Evolutionary conservation across 2,329 filamentous ascomycete genomes (phyloP).

Genomic region (Coccinonectria pachysandricola): DNA sequence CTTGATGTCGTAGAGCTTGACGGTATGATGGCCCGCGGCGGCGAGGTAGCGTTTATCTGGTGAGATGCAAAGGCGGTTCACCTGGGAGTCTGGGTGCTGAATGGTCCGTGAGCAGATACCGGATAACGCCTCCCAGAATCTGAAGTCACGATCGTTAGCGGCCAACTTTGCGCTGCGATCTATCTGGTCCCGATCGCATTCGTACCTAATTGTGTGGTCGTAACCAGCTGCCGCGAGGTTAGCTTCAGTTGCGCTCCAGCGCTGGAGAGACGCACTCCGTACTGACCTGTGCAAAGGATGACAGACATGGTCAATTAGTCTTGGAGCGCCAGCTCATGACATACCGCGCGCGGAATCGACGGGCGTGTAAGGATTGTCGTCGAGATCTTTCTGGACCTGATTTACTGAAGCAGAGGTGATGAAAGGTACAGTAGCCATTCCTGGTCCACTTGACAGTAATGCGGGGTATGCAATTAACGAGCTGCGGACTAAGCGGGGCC

Average conservation of each 20-base stretch:
- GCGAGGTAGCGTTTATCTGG: constrained; percentile 95
- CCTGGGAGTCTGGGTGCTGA: constrained; percentile 94
- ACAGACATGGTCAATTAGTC: constrained; percentile 40
- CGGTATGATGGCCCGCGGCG: constrained; percentile 66
- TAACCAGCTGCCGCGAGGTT: constrained; percentile 39
- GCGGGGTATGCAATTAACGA: no score
- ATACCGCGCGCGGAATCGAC: constrained; percentile 3
- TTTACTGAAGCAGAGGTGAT: constrained; percentile 5
- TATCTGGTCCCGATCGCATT: no score
- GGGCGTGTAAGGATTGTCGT: constrained; percentile 1
- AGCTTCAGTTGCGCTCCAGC: constrained; percentile 7
- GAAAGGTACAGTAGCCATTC: constrained; percentile 10
- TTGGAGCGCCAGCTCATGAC: constrained; percentile 16
- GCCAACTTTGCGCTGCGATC: no score
- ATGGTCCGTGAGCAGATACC: constrained; percentile 98
- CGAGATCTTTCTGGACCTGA: constrained; percentile 10
- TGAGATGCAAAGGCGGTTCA: constrained; percentile 96
- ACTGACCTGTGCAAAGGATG: constrained; percentile 50
- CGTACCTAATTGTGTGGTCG: constrained; percentile 51
- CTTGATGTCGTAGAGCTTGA: constrained; percentile 98
- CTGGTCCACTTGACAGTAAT: no score
- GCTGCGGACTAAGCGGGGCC: no score
- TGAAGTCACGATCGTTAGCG: constrained; percentile 26
- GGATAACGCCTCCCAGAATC: constrained; percentile 97
- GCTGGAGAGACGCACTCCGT: constrained; percentile 2